phyloP scores from a whole-genome alignment of 805 yeast species.

The Candida mattraensis region DNA sequence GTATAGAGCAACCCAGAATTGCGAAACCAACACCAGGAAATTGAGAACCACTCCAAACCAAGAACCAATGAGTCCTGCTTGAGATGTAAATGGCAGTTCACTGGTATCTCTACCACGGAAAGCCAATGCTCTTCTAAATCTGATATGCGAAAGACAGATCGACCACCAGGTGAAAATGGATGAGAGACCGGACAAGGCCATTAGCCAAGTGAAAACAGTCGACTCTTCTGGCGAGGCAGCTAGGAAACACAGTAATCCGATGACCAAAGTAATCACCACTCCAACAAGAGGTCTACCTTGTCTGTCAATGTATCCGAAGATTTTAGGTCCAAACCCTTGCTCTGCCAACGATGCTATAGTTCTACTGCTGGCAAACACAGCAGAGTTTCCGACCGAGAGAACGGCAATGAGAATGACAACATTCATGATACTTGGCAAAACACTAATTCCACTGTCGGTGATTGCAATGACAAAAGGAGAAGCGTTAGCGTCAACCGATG shows the following conservation, averaged over 20 bases:
- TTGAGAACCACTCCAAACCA: conserved; percentile 56
- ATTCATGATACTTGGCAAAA: conserved; percentile 68
- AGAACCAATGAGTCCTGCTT: conserved; percentile 67
- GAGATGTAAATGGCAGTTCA: conserved; percentile 66
- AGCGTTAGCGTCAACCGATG: conserved; percentile 52
- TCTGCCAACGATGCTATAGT: conserved; percentile 65
- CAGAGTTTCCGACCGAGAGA: conserved; percentile 71
- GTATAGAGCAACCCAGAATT: conserved; percentile 78
- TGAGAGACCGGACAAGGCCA: conserved; percentile 73
- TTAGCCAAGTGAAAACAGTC: conserved; percentile 66
- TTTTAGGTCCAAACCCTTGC: conserved; percentile 63
- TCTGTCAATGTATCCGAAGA: conserved; percentile 67
- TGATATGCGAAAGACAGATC: conserved; percentile 61
- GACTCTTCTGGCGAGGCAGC: conserved; percentile 56
- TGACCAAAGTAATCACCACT: conserved; percentile 48
- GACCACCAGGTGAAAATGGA: conserved; percentile 78
- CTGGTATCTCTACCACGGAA: conserved; percentile 63
- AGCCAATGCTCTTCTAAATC: conserved; percentile 65
- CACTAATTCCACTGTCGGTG: conserved; percentile 56
- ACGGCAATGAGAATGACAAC: conserved; percentile 72
- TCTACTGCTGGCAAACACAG: conserved; percentile 71
- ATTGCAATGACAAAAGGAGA: conserved; percentile 80
- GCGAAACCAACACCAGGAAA: conserved; percentile 61
- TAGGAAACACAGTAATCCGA: conserved; percentile 59
- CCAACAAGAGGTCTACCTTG: conserved; percentile 76